Evolutionary conservation across 1,284 basidiomycete species (phyloP).

Genomic region (Clitocybe nebularis): DNA sequence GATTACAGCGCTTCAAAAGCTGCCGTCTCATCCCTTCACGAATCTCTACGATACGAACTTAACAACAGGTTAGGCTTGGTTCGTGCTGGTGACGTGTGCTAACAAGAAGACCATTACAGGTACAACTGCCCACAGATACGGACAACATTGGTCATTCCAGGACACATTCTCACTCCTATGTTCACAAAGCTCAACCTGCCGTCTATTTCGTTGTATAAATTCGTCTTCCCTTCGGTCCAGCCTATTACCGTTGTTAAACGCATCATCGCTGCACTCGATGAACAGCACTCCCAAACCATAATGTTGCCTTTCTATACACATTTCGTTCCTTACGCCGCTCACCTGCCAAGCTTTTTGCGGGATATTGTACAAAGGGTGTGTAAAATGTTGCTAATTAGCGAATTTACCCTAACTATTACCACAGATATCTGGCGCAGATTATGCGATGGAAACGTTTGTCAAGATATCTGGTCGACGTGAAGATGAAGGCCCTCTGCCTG

Average conservation of each 20-base stretch:
- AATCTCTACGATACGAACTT: constrained; percentile 81
- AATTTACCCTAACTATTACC: constrained; percentile 3
- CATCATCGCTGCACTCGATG: constrained; percentile 78
- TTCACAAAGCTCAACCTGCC: constrained; percentile 63
- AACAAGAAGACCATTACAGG: no score
- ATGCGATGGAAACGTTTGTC: constrained; percentile 44
- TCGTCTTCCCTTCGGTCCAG: constrained; percentile 71
- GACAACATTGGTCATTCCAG: constrained; percentile 78
- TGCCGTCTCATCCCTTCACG: constrained; percentile 71
- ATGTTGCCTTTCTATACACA: constrained; percentile 72
- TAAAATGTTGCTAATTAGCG: not conserved
- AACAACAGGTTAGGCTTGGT: constrained; percentile 59
- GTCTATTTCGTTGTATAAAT: constrained; percentile 49
- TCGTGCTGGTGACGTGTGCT: no score
- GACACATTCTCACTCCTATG: constrained; percentile 71
- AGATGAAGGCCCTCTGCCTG: constrained; percentile 28
- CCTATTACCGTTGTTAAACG: constrained; percentile 75
- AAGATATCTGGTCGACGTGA: constrained; percentile 33
- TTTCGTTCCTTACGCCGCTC: constrained; percentile 48
- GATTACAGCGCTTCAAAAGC: constrained; percentile 91
- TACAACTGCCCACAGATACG: constrained; percentile 73
- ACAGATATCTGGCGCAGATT: constrained; percentile 32
- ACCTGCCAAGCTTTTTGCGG: constrained; percentile 67
- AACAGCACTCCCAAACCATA: constrained; percentile 69
- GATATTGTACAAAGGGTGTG: constrained; percentile 72